Evolutionary conservation across 2,329 filamentous ascomycete genomes (phyloP), one percentile per base, ranked within the genome.

Genomic region (Penicillium sp.): DNA sequence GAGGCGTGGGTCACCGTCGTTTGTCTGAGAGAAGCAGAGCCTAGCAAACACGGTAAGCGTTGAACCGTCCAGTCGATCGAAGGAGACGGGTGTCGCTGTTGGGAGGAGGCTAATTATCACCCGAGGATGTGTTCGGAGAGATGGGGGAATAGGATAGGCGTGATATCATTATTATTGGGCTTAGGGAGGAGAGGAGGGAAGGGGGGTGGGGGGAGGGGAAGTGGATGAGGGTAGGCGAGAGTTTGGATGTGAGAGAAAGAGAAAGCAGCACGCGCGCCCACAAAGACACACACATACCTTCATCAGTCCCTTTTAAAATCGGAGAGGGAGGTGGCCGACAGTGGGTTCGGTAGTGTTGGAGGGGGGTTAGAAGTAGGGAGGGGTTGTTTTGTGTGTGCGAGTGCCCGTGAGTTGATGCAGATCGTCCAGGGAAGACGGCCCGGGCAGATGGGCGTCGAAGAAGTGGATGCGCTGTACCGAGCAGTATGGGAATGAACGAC

Each of bases 91-190:
- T 56, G 57, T 59, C 52, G 60, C 49, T 63, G 53, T 55, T 61
- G 56, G 34, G 34, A 40, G 11, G 21, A n/a, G 26, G 14, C 51
- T 52, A 57, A 42, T 49, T 46, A 31, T 45, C 36, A 26, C 43
- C 39, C 42, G 37, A 53, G 48, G 24, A n/a, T n/a, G 24, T 47
- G 50, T 34, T 52, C 49, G 28, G 37, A 54, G 50, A 44, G 46
- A 40, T 52, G 51, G 40, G 28, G 19, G 42, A 46, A 24, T 26
- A 47, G 51, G 48, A 52, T 28, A 39, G 54, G 39, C 59, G 66
- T 66, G 65, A 64, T 67, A 67, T 68, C 62, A 67, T 65, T 65
- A 60, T 58, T 59, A 51, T 58, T 58, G 24, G 28, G 42, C 16
- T 45, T 29, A 23, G 56, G 49, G 29, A 18, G 43, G 44, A 9